phyloP scores from a whole-genome alignment of 441 rosid genomes.

The Rhodomyrtus psidioides region DNA sequence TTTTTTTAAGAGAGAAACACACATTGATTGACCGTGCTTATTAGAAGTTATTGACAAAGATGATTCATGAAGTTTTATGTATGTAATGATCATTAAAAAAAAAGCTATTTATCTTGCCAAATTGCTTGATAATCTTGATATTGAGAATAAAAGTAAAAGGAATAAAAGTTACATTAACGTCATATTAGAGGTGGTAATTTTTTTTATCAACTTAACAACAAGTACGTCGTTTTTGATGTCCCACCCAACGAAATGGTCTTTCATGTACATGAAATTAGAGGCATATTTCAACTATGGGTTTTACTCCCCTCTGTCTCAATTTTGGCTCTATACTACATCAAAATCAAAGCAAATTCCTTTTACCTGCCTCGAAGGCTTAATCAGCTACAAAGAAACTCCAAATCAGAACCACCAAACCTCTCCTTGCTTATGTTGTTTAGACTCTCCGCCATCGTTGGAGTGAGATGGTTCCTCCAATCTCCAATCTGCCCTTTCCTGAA shows the following conservation, averaged over 20 bases:
- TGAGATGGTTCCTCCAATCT: conserved; percentile 14
- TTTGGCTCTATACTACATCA: neutral
- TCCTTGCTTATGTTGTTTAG: neutral
- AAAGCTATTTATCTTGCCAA: neutral
- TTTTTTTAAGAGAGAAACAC: neutral
- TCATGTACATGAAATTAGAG: neutral
- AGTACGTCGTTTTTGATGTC: neutral
- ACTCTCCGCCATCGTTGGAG: neutral
- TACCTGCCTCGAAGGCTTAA: neutral
- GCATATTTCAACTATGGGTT: neutral
- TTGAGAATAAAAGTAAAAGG: neutral
- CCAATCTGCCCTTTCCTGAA: conserved; percentile 23
- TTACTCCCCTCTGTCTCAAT: neutral
- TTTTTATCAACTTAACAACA: neutral
- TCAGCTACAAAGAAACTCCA: neutral
- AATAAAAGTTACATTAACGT: neutral
- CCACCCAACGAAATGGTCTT: neutral
- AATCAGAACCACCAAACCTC: neutral
- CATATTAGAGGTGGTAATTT: neutral
- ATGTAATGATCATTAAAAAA: neutral
- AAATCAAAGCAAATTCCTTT: neutral
- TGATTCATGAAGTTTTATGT: neutral
- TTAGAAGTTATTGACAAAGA: neutral
- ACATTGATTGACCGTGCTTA: neutral
- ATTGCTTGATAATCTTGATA: neutral